Evolutionary conservation across 306 rosid genomes (phyloP).

Genomic region (Mucuna pruriens): DNA sequence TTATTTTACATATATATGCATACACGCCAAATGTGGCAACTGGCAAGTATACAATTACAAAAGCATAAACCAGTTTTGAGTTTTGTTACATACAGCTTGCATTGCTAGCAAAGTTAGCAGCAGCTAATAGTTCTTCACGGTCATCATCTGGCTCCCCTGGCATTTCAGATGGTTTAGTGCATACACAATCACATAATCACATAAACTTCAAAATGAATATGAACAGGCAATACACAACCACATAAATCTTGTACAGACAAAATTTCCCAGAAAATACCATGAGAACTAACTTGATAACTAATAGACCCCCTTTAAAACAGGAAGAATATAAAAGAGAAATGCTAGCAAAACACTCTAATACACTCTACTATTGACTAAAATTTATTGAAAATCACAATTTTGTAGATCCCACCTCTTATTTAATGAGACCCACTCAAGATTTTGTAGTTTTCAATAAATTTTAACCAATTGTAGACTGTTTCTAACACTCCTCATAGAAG

Average conservation of each 20-base stretch:
- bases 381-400: not conserved
- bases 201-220: conserved; percentile 9
- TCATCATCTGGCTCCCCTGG: conserved; percentile 78
- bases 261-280: conserved; percentile 17
- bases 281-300: conserved; percentile 10
- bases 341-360: not conserved
- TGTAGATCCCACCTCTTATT: not conserved
- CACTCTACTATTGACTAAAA: not conserved
- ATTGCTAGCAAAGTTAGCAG: conserved; percentile 74
- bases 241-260: conserved; percentile 10
- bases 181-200: not conserved
- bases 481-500: not conserved
- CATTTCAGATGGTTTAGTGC: conserved; percentile 41
- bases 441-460: not conserved
- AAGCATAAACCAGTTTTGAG: conserved; percentile 21
- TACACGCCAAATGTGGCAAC: not conserved
- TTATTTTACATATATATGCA: conserved; percentile 3
- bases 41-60: conserved; percentile 1
- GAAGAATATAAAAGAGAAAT: not conserved
- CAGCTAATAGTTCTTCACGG: conserved; percentile 70
- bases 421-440: not conserved
- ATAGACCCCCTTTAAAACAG: conserved; percentile 7
- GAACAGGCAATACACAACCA: conserved; percentile 10
- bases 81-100: conserved; percentile 66
- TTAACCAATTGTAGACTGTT: not conserved